Conservation (phyloP, 805 yeast species). For the Barnettozyma populi region DNA sequence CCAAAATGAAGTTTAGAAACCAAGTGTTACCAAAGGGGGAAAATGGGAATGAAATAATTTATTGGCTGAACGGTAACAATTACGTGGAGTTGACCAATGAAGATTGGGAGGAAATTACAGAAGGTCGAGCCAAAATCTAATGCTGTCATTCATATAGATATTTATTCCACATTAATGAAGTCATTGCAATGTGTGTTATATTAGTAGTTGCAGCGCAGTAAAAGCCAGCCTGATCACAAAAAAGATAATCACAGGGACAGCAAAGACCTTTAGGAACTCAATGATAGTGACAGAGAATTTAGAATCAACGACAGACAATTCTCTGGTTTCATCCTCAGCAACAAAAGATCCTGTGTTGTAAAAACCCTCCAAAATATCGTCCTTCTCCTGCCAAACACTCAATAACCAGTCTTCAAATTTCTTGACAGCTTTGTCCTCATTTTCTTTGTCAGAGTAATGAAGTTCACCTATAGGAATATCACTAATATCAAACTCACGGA, state of each 20-base stretch:
- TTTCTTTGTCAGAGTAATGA: slow-evolving; percentile 37
- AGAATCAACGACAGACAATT: slow-evolving; percentile 12
- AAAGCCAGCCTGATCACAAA: slow-evolving; percentile 16
- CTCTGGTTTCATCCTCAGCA: slow-evolving; percentile 14
- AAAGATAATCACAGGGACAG: slow-evolving; percentile 26
- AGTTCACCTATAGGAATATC: slow-evolving; percentile 63
- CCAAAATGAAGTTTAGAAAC: slow-evolving; percentile 61
- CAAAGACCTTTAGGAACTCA: slow-evolving; percentile 29
- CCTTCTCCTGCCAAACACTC: slow-evolving; percentile 73
- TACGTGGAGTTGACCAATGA: slow-evolving; percentile 53
- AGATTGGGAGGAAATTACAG: slow-evolving; percentile 44
- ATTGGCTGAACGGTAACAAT: slow-evolving; percentile 55
- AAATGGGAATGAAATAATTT: slow-evolving; percentile 53
- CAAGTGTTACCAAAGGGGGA: slow-evolving; percentile 67
- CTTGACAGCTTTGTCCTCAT: slow-evolving; percentile 32
- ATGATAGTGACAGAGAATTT: slow-evolving; percentile 18
- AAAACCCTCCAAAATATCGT: slow-evolving; percentile 57
- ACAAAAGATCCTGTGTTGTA: slow-evolving; percentile 50
- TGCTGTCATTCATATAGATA: too few species aligned
- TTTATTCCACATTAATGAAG: neutral
- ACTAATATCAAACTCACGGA: slow-evolving; percentile 48
- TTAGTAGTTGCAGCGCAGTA: neutral
- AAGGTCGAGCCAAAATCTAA: slow-evolving; percentile 18
- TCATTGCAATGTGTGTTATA: neutral
- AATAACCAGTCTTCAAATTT: slow-evolving; percentile 72